These are phyloP conservation scores for Omphalea diandra DNA, from an alignment of 441 rosid genomes.

Conservation along the genomic window DNA sequence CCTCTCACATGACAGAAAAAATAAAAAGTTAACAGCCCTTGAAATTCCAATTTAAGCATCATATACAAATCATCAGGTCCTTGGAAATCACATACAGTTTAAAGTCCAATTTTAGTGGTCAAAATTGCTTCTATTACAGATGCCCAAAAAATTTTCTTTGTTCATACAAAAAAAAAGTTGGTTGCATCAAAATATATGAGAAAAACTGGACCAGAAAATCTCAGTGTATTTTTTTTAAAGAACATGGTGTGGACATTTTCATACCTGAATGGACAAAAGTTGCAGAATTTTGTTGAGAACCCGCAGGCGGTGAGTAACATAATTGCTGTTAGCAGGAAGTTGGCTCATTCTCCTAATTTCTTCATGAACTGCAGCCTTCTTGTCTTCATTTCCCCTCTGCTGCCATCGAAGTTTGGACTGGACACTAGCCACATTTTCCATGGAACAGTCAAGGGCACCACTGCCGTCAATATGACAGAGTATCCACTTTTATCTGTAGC, in stretches of 20 bases:
- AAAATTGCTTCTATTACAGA: neutral
- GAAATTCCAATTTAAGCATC: conserved; percentile 3
- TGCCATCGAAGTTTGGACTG: conserved; percentile 33
- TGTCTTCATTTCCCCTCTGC: conserved; percentile 53
- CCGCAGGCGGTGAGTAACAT: conserved; percentile 68
- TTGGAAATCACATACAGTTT: neutral
- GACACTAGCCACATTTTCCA: conserved; percentile 25
- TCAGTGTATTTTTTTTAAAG: neutral
- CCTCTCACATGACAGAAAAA: conserved; percentile 46
- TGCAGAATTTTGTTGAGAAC: conserved; percentile 72
- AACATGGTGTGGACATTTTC: neutral
- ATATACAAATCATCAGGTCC: neutral
- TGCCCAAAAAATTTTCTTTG: neutral
- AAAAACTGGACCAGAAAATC: neutral
- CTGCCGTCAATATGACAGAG: neutral
- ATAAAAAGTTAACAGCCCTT: conserved; percentile 8
- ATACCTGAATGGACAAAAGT: conserved; percentile 59
- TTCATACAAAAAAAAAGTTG: neutral
- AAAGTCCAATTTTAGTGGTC: neutral
- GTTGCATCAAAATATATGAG: neutral
- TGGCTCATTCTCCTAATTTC: conserved; percentile 59
- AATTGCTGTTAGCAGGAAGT: conserved; percentile 63
- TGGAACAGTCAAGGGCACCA: conserved; percentile 21
- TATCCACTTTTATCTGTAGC: conserved; percentile 2
- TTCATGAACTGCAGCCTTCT: conserved; percentile 44